phyloP scores from a whole-genome alignment of 2,329 filamentous ascomycete species.

The Cercospora beticola region DNA sequence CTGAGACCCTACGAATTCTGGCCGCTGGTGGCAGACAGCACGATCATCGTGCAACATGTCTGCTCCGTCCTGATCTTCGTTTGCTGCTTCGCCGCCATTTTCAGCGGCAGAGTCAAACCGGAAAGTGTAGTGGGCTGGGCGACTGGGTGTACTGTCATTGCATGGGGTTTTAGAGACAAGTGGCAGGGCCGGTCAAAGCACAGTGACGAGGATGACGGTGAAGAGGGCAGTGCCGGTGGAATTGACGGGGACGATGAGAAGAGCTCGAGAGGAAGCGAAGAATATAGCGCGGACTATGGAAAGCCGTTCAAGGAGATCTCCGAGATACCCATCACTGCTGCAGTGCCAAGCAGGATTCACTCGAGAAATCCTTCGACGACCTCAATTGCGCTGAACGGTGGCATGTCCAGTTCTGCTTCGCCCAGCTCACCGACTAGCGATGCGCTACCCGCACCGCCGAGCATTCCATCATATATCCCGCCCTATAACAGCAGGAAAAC shows the following conservation, averaged over 20 bases:
- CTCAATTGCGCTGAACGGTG: slow-evolving; percentile 1
- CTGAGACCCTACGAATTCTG: slow-evolving; percentile 97
- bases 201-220: slow-evolving; percentile 37
- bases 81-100: slow-evolving; percentile 89
- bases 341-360: slow-evolving; percentile 7
- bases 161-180: slow-evolving; percentile 88
- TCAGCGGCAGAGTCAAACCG: slow-evolving; percentile 81
- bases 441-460: slow-evolving; percentile 1
- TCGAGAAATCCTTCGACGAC: slow-evolving; percentile 3
- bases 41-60: slow-evolving; percentile 94
- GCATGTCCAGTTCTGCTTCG: slow-evolving; percentile 6
- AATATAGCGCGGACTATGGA: slow-evolving; percentile 24
- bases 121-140: slow-evolving; percentile 86
- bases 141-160: slow-evolving; percentile 76
- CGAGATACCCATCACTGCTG: slow-evolving; percentile 6
- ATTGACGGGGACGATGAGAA: slow-evolving; percentile 15
- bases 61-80: slow-evolving; percentile 93
- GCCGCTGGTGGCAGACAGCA: slow-evolving; percentile 91
- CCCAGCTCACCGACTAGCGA: neutral
- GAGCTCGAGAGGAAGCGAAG: slow-evolving; percentile 23
- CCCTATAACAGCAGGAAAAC: slow-evolving; percentile 30
- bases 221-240: slow-evolving; percentile 3
- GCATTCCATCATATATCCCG: slow-evolving; percentile 3
- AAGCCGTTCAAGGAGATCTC: slow-evolving; percentile 26
- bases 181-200: slow-evolving; percentile 76